A percentile compares a stretch with the other conserved stretches of the same genome.
Evolutionary conservation across 495 filamentous ascomycete species (phyloP).

Genomic region (Penicillium fimorum): DNA sequence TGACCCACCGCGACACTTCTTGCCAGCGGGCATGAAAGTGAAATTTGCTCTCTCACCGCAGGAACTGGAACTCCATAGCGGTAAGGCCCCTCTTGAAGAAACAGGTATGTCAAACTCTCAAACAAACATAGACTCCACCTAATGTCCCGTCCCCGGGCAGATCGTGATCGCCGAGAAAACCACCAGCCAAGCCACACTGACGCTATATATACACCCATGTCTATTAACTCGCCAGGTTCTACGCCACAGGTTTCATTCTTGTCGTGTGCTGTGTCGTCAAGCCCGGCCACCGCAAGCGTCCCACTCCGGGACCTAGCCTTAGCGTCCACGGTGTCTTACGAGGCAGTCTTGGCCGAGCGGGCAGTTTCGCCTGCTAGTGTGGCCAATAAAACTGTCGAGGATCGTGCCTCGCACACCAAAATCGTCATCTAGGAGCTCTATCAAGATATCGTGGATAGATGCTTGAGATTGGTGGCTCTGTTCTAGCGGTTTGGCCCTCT

Average conservation of each 20-base stretch:
- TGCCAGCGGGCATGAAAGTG: too few species aligned
- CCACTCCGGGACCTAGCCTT: conserved; percentile 24
- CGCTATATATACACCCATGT: conserved; percentile 4
- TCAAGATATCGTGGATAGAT: conserved; percentile 3
- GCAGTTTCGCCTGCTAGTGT: conserved; percentile 7
- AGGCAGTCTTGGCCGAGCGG: conserved; percentile 20
- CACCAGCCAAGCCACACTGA: conserved; percentile 4
- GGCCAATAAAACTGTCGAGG: conserved; percentile 5
- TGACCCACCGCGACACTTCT: conserved; percentile 9
- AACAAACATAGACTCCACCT: conserved; percentile 9
- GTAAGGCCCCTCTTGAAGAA: conserved; percentile 3
- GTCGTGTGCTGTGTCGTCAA: conserved; percentile 17
- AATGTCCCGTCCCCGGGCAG: not conserved
- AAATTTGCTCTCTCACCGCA: conserved; percentile 11
- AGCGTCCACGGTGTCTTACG: conserved; percentile 27
- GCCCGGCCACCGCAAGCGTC: conserved; percentile 15
- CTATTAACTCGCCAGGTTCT: conserved; percentile 16
- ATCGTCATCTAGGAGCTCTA: conserved; percentile 2
- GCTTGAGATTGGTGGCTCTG: not conserved
- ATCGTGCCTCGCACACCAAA: conserved; percentile 1
- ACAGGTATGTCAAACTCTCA: conserved; percentile 14
- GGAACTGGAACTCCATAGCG: conserved; percentile 4
- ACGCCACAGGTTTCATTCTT: conserved; percentile 12
- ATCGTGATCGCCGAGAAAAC: conserved; percentile 14
- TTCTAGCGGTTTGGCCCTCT: not conserved